These are phyloP conservation scores for Nakazawaea wickerhamii DNA, from an alignment of 805 yeast species.

Conservation along the genomic window DNA sequence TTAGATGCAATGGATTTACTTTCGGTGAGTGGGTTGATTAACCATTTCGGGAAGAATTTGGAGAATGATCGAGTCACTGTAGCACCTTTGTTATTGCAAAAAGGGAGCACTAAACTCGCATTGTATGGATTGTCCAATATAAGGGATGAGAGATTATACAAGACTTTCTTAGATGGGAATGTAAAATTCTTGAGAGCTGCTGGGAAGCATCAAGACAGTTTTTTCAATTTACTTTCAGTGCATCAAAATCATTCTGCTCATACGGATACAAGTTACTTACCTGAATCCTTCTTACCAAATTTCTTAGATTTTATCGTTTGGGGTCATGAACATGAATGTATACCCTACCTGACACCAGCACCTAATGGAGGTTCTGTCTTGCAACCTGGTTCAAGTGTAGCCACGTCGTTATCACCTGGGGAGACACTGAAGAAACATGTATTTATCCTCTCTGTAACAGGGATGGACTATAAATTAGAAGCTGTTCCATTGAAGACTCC, in stretches of 20 bases:
- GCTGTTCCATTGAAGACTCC: slow-evolving; percentile 63
- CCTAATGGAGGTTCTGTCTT: slow-evolving; percentile 67
- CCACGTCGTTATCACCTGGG: slow-evolving; percentile 82
- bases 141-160: slow-evolving; percentile 80
- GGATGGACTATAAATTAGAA: slow-evolving; percentile 49
- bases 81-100: slow-evolving; percentile 73
- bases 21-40: slow-evolving; percentile 74
- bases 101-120: slow-evolving; percentile 78
- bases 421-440: slow-evolving; percentile 75
- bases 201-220: slow-evolving; percentile 38
- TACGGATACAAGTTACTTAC: slow-evolving; percentile 74
- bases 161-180: slow-evolving; percentile 74
- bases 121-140: slow-evolving; percentile 86
- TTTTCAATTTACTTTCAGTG: slow-evolving; percentile 82
- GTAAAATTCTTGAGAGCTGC: slow-evolving; percentile 74
- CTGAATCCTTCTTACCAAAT: slow-evolving; percentile 76
- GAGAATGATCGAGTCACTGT: slow-evolving; percentile 72
- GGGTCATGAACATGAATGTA: slow-evolving; percentile 98
- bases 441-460: slow-evolving; percentile 63
- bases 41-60: slow-evolving; percentile 81
- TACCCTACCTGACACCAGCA: slow-evolving; percentile 60
- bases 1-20: slow-evolving; percentile 84
- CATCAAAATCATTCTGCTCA: slow-evolving; percentile 90
- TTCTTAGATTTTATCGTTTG: slow-evolving; percentile 82
- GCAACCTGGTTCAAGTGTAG: slow-evolving; percentile 93